These are phyloP conservation scores for Apiotrichum brassicae DNA, from an alignment of 1,284 basidiomycete species.

Conservation along the genomic window DNA sequence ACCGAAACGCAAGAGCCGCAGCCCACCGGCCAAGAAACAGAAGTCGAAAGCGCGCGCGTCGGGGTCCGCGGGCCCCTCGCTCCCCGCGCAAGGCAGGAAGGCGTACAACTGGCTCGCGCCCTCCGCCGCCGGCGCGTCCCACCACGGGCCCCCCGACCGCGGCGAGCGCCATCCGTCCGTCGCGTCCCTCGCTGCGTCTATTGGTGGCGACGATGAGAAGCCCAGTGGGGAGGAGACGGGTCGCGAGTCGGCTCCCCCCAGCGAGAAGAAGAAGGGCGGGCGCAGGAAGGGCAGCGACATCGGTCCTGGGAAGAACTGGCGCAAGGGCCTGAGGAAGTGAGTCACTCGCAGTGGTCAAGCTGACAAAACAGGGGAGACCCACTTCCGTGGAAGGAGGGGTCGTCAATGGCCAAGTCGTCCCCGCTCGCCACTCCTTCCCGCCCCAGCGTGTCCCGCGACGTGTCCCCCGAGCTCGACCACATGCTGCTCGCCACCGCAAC, in stretches of 20 bases:
- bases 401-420: conserved; percentile 1
- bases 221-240: conserved; percentile 3
- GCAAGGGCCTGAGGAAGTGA: conserved; percentile 41
- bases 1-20: not conserved
- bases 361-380: conserved; percentile 21
- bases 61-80: not conserved
- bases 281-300: conserved; percentile 7
- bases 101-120: conserved; percentile 42
- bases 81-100: conserved; percentile 25
- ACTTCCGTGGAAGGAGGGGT: conserved; percentile 25
- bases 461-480: conserved; percentile 24
- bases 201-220: conserved; percentile 5
- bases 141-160: conserved; percentile 35
- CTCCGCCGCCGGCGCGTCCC: conserved; percentile 31
- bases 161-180: conserved; percentile 3
- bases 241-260: conserved; percentile 3
- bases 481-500: conserved; percentile 8
- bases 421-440: conserved; percentile 13
- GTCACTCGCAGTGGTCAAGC: conserved; percentile 13
- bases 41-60: not conserved
- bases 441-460: conserved; percentile 21
- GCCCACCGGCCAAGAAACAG: conserved; percentile 12
- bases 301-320: conserved; percentile 37
- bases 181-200: not conserved
- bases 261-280: conserved; percentile 21